phyloP scores from a whole-genome alignment of 495 filamentous ascomycete species.

The Pseudomonodictys pantanalensis region DNA sequence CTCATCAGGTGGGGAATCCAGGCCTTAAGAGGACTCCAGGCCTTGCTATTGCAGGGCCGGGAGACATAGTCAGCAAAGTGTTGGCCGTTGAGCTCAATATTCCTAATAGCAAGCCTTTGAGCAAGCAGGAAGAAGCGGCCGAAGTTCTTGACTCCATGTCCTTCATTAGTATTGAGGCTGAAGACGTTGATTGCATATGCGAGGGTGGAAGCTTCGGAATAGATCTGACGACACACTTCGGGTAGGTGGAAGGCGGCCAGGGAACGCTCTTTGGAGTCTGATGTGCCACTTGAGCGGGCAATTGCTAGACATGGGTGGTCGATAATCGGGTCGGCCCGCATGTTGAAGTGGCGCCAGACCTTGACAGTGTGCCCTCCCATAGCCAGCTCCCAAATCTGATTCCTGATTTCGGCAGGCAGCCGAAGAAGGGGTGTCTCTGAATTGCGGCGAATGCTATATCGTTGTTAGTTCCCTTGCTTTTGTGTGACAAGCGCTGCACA shows the following conservation, averaged over 20 bases:
- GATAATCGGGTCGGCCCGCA: not conserved
- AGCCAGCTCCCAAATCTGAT: not conserved
- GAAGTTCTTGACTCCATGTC: not conserved
- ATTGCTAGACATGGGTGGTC: not conserved
- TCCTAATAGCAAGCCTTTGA: no score
- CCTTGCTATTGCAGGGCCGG: no score
- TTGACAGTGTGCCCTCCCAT: not conserved
- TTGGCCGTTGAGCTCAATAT: no score
- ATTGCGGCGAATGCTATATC: not conserved
- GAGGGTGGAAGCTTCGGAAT: not conserved
- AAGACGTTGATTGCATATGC: not conserved
- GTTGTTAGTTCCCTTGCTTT: not conserved
- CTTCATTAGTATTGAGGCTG: not conserved
- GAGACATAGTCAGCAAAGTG: no score
- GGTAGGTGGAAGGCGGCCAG: not conserved
- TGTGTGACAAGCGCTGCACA: not conserved
- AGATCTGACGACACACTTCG: not conserved
- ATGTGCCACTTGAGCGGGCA: not conserved
- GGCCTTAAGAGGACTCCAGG: no score
- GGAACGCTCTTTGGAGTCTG: not conserved
- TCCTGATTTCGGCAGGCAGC: not conserved
- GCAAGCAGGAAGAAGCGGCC: not conserved
- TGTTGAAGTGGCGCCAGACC: not conserved
- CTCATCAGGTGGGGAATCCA: no score
- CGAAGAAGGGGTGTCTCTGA: not conserved